Evolutionary conservation across 768 basidiomycete genomes (phyloP).

Genomic region (Macrolepiota dolichaula): DNA sequence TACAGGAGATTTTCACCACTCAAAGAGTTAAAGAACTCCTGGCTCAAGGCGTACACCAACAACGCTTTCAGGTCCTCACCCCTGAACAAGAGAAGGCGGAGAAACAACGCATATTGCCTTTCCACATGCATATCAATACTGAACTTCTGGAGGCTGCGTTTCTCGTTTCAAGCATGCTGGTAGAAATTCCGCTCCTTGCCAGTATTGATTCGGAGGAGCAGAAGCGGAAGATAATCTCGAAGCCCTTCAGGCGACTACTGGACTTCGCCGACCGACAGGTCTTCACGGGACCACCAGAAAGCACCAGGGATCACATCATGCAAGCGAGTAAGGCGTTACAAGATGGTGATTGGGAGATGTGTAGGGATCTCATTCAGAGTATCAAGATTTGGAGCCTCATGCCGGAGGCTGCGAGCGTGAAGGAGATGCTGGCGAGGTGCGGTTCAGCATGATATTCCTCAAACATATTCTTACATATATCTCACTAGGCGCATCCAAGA

Average conservation of each 20-base stretch:
- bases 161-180: slow-evolving; percentile 97
- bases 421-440: slow-evolving; percentile 93
- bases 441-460: slow-evolving; percentile 20
- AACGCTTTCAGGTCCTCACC: slow-evolving; percentile 80
- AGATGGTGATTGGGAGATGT: slow-evolving; percentile 96
- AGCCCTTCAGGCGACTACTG: slow-evolving; percentile 90
- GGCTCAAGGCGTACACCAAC: slow-evolving; percentile 94
- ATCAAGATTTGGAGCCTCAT: slow-evolving; percentile 99
- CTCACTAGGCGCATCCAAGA: slow-evolving; percentile 87
- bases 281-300: slow-evolving; percentile 98
- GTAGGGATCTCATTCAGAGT: slow-evolving; percentile 86
- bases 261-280: slow-evolving; percentile 98
- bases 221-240: slow-evolving; percentile 91
- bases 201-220: slow-evolving; percentile 93
- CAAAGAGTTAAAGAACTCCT: slow-evolving; percentile 96
- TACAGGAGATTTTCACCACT: slow-evolving; percentile 95
- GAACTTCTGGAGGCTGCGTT: slow-evolving; percentile 97
- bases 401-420: slow-evolving; percentile 83
- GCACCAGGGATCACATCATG: slow-evolving; percentile 98
- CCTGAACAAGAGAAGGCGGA: slow-evolving; percentile 98
- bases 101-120: slow-evolving; percentile 92
- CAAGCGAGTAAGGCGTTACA: slow-evolving; percentile 97
- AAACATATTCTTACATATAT: slow-evolving; percentile 5
- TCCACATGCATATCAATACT: slow-evolving; percentile 99
- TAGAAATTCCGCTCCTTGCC: slow-evolving; percentile 93